Conservation (phyloP, 169 alveolate species). For the Plasmodium malariae region DNA sequence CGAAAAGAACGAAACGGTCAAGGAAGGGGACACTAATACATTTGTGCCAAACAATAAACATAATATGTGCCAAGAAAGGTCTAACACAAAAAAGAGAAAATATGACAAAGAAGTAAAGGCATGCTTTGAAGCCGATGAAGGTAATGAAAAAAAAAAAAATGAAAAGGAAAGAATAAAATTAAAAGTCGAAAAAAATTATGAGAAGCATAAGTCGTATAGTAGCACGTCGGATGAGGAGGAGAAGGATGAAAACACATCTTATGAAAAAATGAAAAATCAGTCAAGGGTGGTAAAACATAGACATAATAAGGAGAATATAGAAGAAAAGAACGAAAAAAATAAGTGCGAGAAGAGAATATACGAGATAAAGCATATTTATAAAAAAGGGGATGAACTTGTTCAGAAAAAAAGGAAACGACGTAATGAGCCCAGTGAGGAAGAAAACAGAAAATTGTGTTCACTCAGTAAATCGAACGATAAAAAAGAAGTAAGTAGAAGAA, state of each 20-base stretch:
- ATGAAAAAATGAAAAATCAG: neutral
- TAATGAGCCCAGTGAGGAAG: no score
- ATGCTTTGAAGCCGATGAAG: neutral
- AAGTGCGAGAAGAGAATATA: no score
- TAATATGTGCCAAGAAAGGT: no score
- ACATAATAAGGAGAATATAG: neutral
- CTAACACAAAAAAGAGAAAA: no score
- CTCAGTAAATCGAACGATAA: no score
- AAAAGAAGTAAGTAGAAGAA: neutral
- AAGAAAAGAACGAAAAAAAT: neutral
- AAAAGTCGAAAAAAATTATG: neutral
- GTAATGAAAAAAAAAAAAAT: neutral
- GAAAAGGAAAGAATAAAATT: neutral
- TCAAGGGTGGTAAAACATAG: neutral
- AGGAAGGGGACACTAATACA: no score
- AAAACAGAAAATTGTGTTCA: no score
- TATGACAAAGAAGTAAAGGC: no score
- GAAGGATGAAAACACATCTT: neutral
- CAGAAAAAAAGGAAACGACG: neutral
- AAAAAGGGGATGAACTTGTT: neutral
- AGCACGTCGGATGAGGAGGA: neutral
- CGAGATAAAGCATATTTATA: no score
- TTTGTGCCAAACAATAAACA: no score
- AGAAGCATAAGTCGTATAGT: neutral
- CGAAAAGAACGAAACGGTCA: no score